phyloP scores from a whole-genome alignment of 305 asterid genomes.

The Rubia peregrina region DNA sequence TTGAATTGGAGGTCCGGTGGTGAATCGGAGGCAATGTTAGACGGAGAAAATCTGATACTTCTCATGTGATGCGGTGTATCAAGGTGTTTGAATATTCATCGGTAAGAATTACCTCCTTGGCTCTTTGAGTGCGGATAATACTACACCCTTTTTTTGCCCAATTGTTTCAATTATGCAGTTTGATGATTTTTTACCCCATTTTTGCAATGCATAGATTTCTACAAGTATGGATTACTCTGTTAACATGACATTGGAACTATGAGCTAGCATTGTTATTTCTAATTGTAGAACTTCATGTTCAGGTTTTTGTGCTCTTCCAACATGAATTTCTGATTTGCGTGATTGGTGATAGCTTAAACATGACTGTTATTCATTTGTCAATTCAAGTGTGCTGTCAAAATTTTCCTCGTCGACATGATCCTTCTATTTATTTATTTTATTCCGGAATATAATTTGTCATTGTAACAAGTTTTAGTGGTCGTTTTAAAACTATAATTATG shows the following conservation, averaged over 20 bases:
- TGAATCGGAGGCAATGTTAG: constrained; percentile 26
- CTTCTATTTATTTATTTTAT: neutral
- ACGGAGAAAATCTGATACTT: neutral
- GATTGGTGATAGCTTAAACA: neutral
- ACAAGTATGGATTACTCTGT: neutral
- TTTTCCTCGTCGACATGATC: neutral
- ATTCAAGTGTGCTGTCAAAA: neutral
- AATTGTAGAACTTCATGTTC: neutral
- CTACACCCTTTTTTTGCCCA: neutral
- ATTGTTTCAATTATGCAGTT: neutral
- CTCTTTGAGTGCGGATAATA: neutral
- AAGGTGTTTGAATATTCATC: constrained; percentile 73
- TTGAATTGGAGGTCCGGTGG: constrained; percentile 30
- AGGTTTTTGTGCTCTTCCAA: neutral
- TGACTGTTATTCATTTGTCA: neutral
- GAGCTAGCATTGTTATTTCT: neutral
- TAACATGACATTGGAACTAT: neutral
- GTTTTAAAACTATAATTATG: neutral
- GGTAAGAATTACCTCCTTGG: constrained; percentile 31
- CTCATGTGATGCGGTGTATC: constrained; percentile 31
- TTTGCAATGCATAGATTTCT: neutral
- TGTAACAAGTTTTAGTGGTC: neutral
- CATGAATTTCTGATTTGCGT: neutral
- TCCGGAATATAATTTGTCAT: neutral
- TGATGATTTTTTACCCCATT: neutral